Evolutionary conservation across 805 yeast genomes (phyloP).

Genomic region (Schwanniomyces polymorphus): DNA sequence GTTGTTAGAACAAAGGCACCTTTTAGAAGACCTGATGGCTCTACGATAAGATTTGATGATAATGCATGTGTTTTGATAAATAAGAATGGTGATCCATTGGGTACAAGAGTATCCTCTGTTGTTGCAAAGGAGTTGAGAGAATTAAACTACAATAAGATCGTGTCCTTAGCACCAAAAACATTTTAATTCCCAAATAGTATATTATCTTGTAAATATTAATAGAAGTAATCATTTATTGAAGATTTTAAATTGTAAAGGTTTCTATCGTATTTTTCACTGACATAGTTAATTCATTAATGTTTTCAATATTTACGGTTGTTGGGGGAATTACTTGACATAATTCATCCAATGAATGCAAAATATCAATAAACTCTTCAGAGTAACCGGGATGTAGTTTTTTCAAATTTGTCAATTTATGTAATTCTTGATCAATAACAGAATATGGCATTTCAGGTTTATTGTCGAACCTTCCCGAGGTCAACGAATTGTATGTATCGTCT

Average conservation of each 20-base stretch:
- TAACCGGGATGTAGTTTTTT: constrained; percentile 7
- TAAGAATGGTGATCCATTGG: constrained; percentile 91
- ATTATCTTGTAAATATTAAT: constrained; percentile 4
- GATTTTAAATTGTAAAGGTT: not conserved
- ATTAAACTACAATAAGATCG: constrained; percentile 80
- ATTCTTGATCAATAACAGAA: constrained; percentile 12
- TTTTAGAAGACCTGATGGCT: constrained; percentile 80
- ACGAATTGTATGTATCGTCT: constrained; percentile 13
- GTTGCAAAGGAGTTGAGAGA: constrained; percentile 90
- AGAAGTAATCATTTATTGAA: not conserved
- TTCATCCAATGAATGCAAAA: constrained; percentile 12
- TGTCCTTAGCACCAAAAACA: constrained; percentile 82
- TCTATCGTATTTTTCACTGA: constrained; percentile 15
- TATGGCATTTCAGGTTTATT: constrained; percentile 9
- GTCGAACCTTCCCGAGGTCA: constrained; percentile 5
- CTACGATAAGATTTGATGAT: constrained; percentile 85
- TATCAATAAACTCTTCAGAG: constrained; percentile 11
- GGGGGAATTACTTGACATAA: constrained; percentile 12
- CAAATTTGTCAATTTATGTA: constrained; percentile 8
- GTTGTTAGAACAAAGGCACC: constrained; percentile 89
- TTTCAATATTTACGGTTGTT: constrained; percentile 9
- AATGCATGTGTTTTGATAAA: constrained; percentile 95
- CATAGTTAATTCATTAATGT: constrained; percentile 15
- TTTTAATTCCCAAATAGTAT: constrained; percentile 11
- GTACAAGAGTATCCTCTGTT: constrained; percentile 86